Percentiles rank a stretch among this genome's conserved stretches.
Conservation (phyloP, 805 yeast genomes). For the Candida berthetii region DNA sequence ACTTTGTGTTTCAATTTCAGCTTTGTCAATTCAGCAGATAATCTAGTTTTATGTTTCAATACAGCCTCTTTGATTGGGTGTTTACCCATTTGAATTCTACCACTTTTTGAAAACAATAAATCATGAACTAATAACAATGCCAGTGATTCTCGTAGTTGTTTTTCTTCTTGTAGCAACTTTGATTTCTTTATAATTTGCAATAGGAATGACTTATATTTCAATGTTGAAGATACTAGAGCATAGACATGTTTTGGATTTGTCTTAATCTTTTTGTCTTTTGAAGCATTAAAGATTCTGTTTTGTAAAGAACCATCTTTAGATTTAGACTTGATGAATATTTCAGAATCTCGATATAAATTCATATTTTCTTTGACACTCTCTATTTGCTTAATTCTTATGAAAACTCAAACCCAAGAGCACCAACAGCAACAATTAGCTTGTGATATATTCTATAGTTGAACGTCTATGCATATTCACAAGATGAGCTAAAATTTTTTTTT, state of each 20-base stretch:
- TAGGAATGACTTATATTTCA: constrained; percentile 64
- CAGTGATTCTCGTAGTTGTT: constrained; percentile 44
- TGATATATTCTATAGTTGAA: too few relatives aligned
- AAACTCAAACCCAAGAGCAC: neutral
- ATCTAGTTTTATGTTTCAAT: constrained; percentile 69
- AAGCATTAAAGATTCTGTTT: constrained; percentile 42
- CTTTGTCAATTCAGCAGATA: constrained; percentile 77
- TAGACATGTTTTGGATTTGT: constrained; percentile 79
- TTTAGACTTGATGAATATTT: constrained; percentile 19
- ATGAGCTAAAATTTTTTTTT: neutral
- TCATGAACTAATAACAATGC: constrained; percentile 75
- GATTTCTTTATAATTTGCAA: constrained; percentile 59
- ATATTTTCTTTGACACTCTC: too few relatives aligned
- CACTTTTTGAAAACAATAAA: constrained; percentile 63
- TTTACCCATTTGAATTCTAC: constrained; percentile 85
- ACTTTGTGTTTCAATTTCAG: constrained; percentile 71
- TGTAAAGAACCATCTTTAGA: constrained; percentile 50
- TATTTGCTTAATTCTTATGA: too few relatives aligned
- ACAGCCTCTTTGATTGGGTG: constrained; percentile 81
- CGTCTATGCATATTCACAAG: too few relatives aligned
- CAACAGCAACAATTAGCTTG: too few relatives aligned
- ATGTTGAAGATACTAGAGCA: constrained; percentile 77
- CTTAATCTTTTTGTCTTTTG: constrained; percentile 40
- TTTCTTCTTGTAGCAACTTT: constrained; percentile 51
- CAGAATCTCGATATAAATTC: constrained; percentile 31